Conservation (phyloP, 2,329 filamentous ascomycete species). For the Allantophomopsis cytisporea region DNA sequence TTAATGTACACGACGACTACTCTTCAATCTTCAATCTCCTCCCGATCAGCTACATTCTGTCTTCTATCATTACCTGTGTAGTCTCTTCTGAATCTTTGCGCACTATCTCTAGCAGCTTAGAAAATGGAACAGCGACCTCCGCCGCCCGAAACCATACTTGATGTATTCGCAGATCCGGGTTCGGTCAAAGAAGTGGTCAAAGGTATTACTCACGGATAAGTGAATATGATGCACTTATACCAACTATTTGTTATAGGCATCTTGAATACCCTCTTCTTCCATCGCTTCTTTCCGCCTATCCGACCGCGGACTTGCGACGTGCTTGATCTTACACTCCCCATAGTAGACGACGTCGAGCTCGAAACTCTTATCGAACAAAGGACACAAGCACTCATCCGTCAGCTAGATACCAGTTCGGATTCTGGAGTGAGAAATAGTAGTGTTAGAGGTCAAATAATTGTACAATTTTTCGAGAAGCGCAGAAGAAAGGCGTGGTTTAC, state of each 20-base stretch:
- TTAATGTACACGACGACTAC: no score
- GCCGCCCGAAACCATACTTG: conserved; percentile 82
- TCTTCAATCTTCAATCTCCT: no score
- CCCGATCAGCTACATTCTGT: no score
- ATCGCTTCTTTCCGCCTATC: conserved; percentile 87
- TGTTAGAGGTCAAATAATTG: conserved; percentile 64
- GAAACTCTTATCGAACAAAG: conserved; percentile 89
- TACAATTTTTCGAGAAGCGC: conserved; percentile 93
- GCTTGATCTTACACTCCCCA: conserved; percentile 79
- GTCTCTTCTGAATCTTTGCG: no score
- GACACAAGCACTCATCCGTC: conserved; percentile 64
- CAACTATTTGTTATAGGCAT: conserved; percentile 45
- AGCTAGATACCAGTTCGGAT: conserved; percentile 49
- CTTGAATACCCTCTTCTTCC: conserved; percentile 96
- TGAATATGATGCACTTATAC: not conserved
- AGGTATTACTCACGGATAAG: conserved; percentile 38
- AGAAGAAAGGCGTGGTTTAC: conserved; percentile 70
- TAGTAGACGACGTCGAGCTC: conserved; percentile 80
- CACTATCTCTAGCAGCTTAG: not conserved
- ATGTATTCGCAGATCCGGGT: conserved; percentile 82
- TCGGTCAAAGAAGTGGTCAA: conserved; percentile 88
- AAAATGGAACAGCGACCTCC: conserved; percentile 46
- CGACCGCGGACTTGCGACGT: conserved; percentile 75
- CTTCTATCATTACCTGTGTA: no score
- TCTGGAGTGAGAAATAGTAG: conserved; percentile 34